These are phyloP conservation scores for Exidia glandulosa DNA, from an alignment of 768 basidiomycete species.

Conservation along the genomic window DNA sequence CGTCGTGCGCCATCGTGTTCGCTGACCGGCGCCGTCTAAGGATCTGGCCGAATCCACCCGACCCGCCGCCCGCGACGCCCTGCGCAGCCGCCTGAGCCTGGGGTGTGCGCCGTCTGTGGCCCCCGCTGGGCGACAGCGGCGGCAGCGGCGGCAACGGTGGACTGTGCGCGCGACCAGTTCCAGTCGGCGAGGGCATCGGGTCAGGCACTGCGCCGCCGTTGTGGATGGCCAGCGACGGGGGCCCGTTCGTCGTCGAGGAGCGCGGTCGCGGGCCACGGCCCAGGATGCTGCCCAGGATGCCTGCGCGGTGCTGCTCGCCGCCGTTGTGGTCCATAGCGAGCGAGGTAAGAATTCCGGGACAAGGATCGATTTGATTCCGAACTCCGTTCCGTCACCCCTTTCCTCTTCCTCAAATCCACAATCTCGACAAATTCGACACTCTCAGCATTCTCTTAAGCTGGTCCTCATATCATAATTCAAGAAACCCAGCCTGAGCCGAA, in stretches of 20 bases:
- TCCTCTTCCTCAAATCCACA: too few relatives aligned
- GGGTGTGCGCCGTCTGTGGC: neutral
- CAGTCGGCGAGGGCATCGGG: neutral
- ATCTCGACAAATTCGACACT: too few relatives aligned
- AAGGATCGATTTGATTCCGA: too few relatives aligned
- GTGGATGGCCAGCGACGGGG: neutral
- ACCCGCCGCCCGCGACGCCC: neutral
- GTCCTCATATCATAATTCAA: too few relatives aligned
- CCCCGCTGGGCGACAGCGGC: neutral
- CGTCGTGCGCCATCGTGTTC: conserved; percentile 8
- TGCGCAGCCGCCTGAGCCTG: neutral
- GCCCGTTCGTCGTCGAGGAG: neutral
- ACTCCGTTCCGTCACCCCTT: too few relatives aligned
- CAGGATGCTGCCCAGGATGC: neutral
- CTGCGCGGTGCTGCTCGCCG: neutral
- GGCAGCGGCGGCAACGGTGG: neutral
- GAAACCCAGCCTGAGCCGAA: too few relatives aligned
- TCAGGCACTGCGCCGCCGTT: neutral
- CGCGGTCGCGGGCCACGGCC: neutral
- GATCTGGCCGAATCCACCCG: conserved; percentile 43
- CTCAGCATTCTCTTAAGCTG: too few relatives aligned
- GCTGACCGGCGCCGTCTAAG: conserved; percentile 52
- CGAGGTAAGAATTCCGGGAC: too few relatives aligned
- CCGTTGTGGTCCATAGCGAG: neutral
- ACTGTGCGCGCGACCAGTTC: neutral